Evolutionary conservation across 768 basidiomycete species (phyloP), one percentile per base, ranked within the genome.

Genomic region (Lentinula guzmanii): DNA sequence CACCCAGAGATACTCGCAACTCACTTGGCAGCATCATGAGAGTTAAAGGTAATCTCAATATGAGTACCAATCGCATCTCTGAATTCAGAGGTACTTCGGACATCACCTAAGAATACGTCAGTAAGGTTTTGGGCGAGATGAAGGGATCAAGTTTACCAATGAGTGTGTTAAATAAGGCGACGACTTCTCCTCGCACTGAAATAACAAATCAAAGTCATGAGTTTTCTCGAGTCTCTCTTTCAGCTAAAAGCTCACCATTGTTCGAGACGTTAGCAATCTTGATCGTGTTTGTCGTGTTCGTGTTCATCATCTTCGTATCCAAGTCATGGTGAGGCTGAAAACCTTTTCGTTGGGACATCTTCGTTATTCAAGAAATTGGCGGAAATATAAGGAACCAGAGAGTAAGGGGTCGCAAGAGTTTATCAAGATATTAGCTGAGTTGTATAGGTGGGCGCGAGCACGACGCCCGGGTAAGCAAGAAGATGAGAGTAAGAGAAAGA

Each of bases 161-260:
- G 51, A 84, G 75, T 34, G 74, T 80, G 61, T 74, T 78, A 69
- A 89, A 89, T 60, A 87, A 71, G 13, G 82, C 75, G 21, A 82
- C 72, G 21, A 87, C 74, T 64, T 87, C 85, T 33, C 70, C 69
- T 64, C 75, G 71, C 35, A 72, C 78, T 77, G 61, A 41, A 52
- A 52, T 58, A 62, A 15, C 10, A 9, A n/a, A 4, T n/a, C 3
- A 7, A 21, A 31, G 21, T 31, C 33, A 53, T 33, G 31, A 63
- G 39, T 35, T 34, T n/a, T 24, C 28, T 35, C 5, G 48, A 28
- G 58, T 41, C 18, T 59, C 33, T 60, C 55, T 5, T 13, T 16
- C 61, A 48, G 15, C 46, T 42, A 48, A 61, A 13, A 52, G 4
- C 70, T 46, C 60, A 79, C 81, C 73, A 58, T 74, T 69, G 61